Base-by-base conservation (phyloP, 371 early-diverging fungal species). In the Haplosporangium sp. region DNA sequence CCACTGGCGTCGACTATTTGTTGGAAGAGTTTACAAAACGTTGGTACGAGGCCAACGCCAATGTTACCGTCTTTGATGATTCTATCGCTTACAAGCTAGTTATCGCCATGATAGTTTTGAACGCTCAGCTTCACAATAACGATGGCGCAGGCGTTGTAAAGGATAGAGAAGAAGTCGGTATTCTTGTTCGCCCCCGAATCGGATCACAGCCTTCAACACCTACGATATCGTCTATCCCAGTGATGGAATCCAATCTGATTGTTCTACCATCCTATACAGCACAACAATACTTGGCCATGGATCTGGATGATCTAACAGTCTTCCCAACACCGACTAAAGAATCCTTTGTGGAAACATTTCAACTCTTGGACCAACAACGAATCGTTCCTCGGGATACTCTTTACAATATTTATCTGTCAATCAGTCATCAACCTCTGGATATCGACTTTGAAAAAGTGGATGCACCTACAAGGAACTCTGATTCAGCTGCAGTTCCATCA, bases 101-200 rank as follows among this genome's bases (percentile, higher is more conserved):
- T 35, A 94, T 93, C 62, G 91, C 95, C 34, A 93, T 95, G 86
- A 86, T 97, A 82, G 90, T 92, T 42, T 86, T 98, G 63, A 97
- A 97, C 84, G 94, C 96, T 10, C 95, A 95, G 67, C 77, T 92
- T 15, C 95, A 96, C 89, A 94, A 93, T 74, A 89, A 89, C 61
- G 87, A 87, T 5, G 85, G 85, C 17, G 86, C 86, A 4, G 84
- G 85, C 19, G 55, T 84, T 15, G 82, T 81, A 6, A 68, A 59
- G 50, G 82, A 71, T 5, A 63, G 82, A 17, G 82, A 81, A 34
- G 82, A 81, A 40, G 82, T 81, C 13, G 69, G 72, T 2, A 72
- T 57, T 1, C 76, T 81, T 56, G 75, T 81, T 13, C 72, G 82
- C 9, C 82, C 82, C 10, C 52, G 82, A 19, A 59, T 69, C 1